Evolutionary conservation across 805 yeast species (phyloP), one percentile per base, ranked within the genome.

Genomic region (Barnettozyma sp.): DNA sequence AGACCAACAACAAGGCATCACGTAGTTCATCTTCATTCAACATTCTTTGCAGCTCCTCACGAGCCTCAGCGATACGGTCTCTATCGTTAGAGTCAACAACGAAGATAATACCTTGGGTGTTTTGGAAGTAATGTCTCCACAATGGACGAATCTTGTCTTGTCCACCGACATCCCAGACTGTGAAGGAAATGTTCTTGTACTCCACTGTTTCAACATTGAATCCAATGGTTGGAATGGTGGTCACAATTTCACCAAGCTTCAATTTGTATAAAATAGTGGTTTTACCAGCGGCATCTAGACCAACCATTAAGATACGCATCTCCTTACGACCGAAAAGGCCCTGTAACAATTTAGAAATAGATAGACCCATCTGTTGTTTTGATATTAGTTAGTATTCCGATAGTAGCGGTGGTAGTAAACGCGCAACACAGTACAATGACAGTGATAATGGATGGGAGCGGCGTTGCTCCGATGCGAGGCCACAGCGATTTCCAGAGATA

Each of bases 131-230:
- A 69, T 90, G 94, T 78, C 97, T 83, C 97, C 97, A 90, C 66
- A 90, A 73, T 42, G 97, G 96, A 71, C 97, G 84, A 60, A 90
- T 90, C 71, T 88, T 88, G 68, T 87, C 96, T 73, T 90, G 97
- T 77, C 97, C 97, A 82, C 97, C 97, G 54, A 88, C 96, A 77
- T 90, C 97, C 97, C 97, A 87, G 48, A 87, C 96, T 42, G 95
- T 86, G 71, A 87, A 87, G 29, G 94, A 82, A 65, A 87, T 85
- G 79, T 87, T 87, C 72, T 87, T 87, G 75, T 87, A 86, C 72
- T 87, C 95, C 56, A 87, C 95, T 44, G 96, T 87, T 70, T 87
- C 97, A 53, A 87, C 97, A 65, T 87, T 87, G 79, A 87, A 87
- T 58, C 97, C 96, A 65, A 87, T 86, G 50, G 96, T 87, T 66